A percentile compares a stretch with the other conserved stretches of the same genome.
These are phyloP conservation scores for Pilaira anomala DNA, from an alignment of 192 early-diverging fungal species.

Conservation along the genomic window DNA sequence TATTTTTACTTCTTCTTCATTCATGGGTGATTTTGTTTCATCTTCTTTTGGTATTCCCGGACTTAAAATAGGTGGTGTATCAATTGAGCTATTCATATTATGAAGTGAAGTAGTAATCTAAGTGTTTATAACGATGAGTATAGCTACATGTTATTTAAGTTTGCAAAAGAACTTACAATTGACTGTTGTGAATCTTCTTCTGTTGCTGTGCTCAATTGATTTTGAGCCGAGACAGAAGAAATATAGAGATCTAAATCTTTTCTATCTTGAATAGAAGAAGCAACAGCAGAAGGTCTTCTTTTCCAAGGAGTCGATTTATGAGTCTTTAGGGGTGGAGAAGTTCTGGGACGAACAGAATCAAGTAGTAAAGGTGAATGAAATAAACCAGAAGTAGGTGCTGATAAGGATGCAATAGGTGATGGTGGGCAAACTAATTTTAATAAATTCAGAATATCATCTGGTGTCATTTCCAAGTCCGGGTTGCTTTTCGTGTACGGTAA, in stretches of 20 bases:
- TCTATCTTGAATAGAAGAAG: background rate
- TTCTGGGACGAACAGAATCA: constrained; percentile 1
- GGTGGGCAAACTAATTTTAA: constrained; percentile 29
- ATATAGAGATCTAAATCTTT: background rate
- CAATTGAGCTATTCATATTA: too few species aligned
- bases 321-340: constrained; percentile 18
- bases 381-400: constrained; percentile 22
- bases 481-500: constrained; percentile 29
- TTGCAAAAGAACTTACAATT: background rate
- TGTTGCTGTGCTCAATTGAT: background rate
- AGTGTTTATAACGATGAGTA: too few species aligned
- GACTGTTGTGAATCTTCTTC: background rate
- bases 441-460: constrained; percentile 42
- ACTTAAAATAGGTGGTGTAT: constrained; percentile 1
- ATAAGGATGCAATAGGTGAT: constrained; percentile 15
- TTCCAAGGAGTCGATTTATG: constrained; percentile 14
- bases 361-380: background rate
- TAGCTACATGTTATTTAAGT: too few species aligned
- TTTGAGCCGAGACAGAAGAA: background rate
- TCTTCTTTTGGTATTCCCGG: constrained; percentile 3
- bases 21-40: background rate
- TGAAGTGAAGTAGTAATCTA: too few species aligned
- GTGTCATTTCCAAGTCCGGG: constrained; percentile 43
- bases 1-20: constrained; percentile 4
- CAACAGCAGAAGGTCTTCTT: constrained; percentile 5